Conservation (phyloP, 306 rosid genomes). For the Styphnolobium japonicum region DNA sequence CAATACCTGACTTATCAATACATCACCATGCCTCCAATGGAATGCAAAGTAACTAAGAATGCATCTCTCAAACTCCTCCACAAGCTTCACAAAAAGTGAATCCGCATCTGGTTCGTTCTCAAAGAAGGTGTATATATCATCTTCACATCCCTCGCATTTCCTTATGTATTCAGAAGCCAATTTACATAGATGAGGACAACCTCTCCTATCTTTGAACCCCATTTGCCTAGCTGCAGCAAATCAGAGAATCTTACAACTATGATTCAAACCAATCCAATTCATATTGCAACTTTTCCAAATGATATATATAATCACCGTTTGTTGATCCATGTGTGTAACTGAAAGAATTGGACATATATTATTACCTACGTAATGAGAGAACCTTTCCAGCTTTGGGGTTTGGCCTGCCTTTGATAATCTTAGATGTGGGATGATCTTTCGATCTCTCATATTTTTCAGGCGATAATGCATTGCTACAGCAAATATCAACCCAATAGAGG, state of each 20-base stretch:
- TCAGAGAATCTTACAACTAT: conserved; percentile 2
- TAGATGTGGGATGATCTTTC: conserved; percentile 61
- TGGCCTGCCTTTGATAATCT: conserved; percentile 45
- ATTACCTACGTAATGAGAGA: conserved; percentile 89
- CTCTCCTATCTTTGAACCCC: conserved; percentile 76
- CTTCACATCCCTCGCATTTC: conserved; percentile 78
- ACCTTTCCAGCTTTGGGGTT: conserved; percentile 69
- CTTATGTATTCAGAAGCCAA: conserved; percentile 79
- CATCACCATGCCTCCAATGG: conserved; percentile 85
- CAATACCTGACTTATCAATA: conserved; percentile 80
- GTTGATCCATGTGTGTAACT: neutral
- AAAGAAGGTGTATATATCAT: conserved; percentile 72
- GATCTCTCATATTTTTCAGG: conserved; percentile 40
- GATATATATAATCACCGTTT: neutral
- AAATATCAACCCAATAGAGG: conserved; percentile 64
- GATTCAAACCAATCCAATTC: neutral
- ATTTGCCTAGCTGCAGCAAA: conserved; percentile 88
- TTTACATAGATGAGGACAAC: conserved; percentile 82
- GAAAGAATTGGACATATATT: neutral
- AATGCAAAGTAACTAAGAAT: conserved; percentile 93
- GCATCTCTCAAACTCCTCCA: conserved; percentile 98
- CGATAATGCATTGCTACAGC: conserved; percentile 64
- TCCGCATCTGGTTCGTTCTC: conserved; percentile 69
- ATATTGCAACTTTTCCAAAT: neutral
- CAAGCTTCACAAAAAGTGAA: conserved; percentile 92